Conservation (phyloP, 768 basidiomycete species). For the Psilocybe cyanescens region DNA sequence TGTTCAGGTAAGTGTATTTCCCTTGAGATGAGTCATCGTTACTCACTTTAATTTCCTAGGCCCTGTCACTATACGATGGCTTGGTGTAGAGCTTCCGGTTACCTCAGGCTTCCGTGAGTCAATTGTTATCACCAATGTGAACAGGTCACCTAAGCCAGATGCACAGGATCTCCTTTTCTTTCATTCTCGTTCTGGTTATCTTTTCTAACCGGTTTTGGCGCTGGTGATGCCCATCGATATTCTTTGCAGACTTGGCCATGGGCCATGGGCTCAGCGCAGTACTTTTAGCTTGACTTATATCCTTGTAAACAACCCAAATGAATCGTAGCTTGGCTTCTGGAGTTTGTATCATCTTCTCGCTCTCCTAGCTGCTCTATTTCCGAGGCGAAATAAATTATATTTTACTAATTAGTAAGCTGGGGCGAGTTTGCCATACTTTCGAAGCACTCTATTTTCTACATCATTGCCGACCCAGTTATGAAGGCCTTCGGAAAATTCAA, state of each 20-base stretch:
- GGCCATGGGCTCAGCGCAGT: background rate
- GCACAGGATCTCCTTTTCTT: background rate
- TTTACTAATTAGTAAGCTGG: conserved; percentile 29
- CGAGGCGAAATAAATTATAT: conserved; percentile 21
- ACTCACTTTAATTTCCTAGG: conserved; percentile 48
- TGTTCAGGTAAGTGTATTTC: conserved; percentile 70
- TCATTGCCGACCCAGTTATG: conserved; percentile 85
- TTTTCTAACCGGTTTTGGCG: conserved; percentile 3
- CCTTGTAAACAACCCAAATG: conserved; percentile 15
- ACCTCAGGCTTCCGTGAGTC: conserved; percentile 2
- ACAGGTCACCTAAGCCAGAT: background rate
- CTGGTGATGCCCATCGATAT: conserved; percentile 4
- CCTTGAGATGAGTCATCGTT: background rate
- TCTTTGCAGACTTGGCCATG: background rate
- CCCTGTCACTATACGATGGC: conserved; percentile 93
- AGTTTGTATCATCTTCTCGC: background rate
- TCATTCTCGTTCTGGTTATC: conserved; percentile 1
- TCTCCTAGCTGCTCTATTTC: background rate
- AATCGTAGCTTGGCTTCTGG: conserved; percentile 33
- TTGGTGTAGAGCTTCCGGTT: conserved; percentile 60
- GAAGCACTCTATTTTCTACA: conserved; percentile 77
- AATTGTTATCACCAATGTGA: background rate
- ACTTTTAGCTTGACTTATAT: conserved; percentile 11
- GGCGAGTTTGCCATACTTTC: conserved; percentile 71
- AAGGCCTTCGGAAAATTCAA: conserved; percentile 87